Percentiles rank a stretch among this genome's conserved stretches.
Evolutionary conservation across 441 rosid genomes (phyloP).

Genomic region (Adansonia madagascariensis): DNA sequence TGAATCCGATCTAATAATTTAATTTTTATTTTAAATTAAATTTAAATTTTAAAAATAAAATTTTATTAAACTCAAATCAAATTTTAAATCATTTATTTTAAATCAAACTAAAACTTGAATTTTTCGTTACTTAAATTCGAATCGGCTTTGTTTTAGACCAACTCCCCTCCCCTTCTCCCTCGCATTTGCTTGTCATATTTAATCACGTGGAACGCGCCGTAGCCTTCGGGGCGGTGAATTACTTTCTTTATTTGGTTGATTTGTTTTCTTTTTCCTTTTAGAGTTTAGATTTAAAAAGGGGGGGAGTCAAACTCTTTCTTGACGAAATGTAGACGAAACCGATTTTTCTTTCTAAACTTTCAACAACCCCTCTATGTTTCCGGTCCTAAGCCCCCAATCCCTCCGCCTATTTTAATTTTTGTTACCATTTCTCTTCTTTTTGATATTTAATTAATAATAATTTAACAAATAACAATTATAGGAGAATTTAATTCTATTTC

Average conservation of each 20-base stretch:
- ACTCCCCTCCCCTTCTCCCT: too few relatives aligned
- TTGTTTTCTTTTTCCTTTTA: background rate
- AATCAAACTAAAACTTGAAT: too few relatives aligned
- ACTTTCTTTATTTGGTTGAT: constrained; percentile 25
- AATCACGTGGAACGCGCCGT: constrained; percentile 94
- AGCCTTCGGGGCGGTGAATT: constrained; percentile 70
- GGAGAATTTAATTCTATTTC: background rate
- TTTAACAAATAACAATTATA: background rate
- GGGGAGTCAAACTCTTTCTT: constrained; percentile 55
- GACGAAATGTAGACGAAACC: constrained; percentile 36
- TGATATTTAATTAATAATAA: background rate
- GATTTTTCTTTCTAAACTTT: constrained; percentile 20
- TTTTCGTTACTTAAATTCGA: too few relatives aligned
- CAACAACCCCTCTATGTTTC: background rate
- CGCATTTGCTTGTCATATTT: constrained; percentile 14
- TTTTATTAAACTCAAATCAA: too few relatives aligned
- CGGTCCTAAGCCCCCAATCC: background rate
- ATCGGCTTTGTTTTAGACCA: too few relatives aligned
- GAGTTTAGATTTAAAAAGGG: constrained; percentile 30
- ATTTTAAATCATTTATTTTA: too few relatives aligned
- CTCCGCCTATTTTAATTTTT: background rate
- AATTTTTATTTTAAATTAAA: too few relatives aligned
- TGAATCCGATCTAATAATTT: too few relatives aligned
- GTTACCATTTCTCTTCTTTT: background rate
- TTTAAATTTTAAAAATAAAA: too few relatives aligned